Conservation (phyloP, 179 eudicot species). For the Camellia oleifera region DNA sequence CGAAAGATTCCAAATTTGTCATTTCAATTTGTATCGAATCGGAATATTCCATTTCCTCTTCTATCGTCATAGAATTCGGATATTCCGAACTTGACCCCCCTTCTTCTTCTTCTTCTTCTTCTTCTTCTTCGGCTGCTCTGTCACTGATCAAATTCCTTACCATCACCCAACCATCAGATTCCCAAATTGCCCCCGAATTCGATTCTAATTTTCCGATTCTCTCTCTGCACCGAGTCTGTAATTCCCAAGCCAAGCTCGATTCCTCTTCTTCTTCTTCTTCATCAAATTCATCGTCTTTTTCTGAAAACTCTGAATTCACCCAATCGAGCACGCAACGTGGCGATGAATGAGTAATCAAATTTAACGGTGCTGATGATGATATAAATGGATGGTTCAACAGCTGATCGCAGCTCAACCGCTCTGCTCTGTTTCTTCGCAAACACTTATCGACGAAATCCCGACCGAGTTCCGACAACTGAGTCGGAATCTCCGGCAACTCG, state of each 20-base stretch:
- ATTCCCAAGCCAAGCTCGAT: constrained; percentile 5
- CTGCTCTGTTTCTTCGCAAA: constrained; percentile 31
- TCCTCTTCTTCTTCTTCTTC: constrained; percentile 8
- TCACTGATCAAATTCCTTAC: constrained; percentile 38
- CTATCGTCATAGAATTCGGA: not conserved
- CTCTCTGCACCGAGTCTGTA: not conserved
- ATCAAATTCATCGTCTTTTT: constrained; percentile 28
- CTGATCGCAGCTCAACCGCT: constrained; percentile 74
- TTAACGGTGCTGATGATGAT: constrained; percentile 17
- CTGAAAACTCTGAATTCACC: constrained; percentile 25
- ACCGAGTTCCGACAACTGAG: constrained; percentile 35
- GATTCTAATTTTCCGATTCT: constrained; percentile 49
- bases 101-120: not conserved
- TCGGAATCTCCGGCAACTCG: constrained; percentile 47
- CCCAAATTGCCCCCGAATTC: constrained; percentile 55
- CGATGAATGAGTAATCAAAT: constrained; percentile 21
- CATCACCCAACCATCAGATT: constrained; percentile 65
- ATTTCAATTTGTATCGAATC: not conserved
- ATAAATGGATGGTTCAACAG: constrained; percentile 61
- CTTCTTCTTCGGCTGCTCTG: constrained; percentile 5
- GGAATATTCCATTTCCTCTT: constrained; percentile 19
- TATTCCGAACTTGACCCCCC: constrained; percentile 26
- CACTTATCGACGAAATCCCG: constrained; percentile 63
- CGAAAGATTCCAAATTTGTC: no score
- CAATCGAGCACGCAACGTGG: constrained; percentile 69